Percentiles rank a stretch among this genome's conserved stretches.
Conservation (phyloP, 2,329 filamentous ascomycete species). For the Paecilomyces dactylethromorphus region DNA sequence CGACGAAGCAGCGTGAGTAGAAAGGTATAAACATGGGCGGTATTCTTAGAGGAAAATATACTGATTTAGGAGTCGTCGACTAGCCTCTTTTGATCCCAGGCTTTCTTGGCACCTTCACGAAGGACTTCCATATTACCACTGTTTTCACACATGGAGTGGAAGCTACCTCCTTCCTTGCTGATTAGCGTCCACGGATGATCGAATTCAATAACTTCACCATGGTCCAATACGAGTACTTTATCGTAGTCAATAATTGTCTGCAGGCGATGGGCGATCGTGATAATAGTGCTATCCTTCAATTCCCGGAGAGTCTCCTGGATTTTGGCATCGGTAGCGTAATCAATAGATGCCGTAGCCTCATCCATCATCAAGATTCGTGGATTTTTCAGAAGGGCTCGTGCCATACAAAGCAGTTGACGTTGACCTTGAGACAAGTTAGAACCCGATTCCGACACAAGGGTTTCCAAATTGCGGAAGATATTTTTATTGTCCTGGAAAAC, state of each 20-base stretch:
- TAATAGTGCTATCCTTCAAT: constrained; percentile 77
- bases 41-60: background rate
- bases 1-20: background rate
- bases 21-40: background rate
- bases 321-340: constrained; percentile 91
- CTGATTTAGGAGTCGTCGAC: constrained; percentile 28
- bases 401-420: constrained; percentile 87
- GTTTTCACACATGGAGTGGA: constrained; percentile 63
- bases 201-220: constrained; percentile 79
- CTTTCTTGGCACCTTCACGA: constrained; percentile 47
- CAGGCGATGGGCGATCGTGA: constrained; percentile 91
- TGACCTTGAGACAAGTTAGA: constrained; percentile 94
- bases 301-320: constrained; percentile 97
- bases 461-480: constrained; percentile 80
- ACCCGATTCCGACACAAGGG: constrained; percentile 80
- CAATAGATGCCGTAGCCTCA: constrained; percentile 94
- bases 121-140: constrained; percentile 57
- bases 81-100: constrained; percentile 41
- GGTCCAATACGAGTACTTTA: constrained; percentile 90
- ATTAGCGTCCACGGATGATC: constrained; percentile 84
- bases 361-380: constrained; percentile 98
- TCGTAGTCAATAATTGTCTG: constrained; percentile 98
- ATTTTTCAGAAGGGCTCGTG: constrained; percentile 82
- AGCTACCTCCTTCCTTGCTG: constrained; percentile 60
- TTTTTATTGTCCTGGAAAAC: constrained; percentile 72